A percentile compares a stretch with the other conserved stretches of the same genome.
These are phyloP conservation scores for Blepharisma undulans DNA, from an alignment of 169 alveolate species.

Conservation along the genomic window DNA sequence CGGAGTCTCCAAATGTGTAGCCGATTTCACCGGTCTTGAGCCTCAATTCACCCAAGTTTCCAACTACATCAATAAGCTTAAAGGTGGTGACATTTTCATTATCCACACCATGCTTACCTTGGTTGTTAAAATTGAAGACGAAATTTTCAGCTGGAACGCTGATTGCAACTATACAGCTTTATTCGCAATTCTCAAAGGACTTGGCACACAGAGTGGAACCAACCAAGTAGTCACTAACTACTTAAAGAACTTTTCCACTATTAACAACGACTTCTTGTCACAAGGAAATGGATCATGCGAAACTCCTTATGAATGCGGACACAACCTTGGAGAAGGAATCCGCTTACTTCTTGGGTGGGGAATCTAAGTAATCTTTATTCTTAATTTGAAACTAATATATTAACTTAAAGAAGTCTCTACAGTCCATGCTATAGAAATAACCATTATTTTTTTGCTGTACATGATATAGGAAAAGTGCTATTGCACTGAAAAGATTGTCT, in stretches of 20 bases:
- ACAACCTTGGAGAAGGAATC: constrained; percentile 16
- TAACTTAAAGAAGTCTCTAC: constrained; percentile 21
- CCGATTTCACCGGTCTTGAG: not conserved
- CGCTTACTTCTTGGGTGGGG: constrained; percentile 15
- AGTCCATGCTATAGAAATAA: constrained; percentile 15
- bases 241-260: not conserved
- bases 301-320: not conserved
- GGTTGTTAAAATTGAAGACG: not conserved
- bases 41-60: not conserved
- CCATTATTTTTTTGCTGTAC: constrained; percentile 16
- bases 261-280: not conserved
- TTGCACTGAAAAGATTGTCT: constrained; percentile 33
- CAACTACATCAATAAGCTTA: not conserved
- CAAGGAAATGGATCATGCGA: not conserved
- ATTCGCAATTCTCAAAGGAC: not conserved
- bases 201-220: not conserved
- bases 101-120: not conserved
- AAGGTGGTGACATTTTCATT: not conserved
- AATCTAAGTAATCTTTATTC: not conserved
- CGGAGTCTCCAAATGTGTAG: not conserved
- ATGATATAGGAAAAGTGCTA: constrained; percentile 31
- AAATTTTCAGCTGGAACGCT: constrained; percentile 10
- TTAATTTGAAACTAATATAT: constrained; percentile 9
- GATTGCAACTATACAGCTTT: constrained; percentile 2
- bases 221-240: constrained; percentile 6